Conservation (phyloP, 139 green algal species). For the Coccomyxa sp. region DNA sequence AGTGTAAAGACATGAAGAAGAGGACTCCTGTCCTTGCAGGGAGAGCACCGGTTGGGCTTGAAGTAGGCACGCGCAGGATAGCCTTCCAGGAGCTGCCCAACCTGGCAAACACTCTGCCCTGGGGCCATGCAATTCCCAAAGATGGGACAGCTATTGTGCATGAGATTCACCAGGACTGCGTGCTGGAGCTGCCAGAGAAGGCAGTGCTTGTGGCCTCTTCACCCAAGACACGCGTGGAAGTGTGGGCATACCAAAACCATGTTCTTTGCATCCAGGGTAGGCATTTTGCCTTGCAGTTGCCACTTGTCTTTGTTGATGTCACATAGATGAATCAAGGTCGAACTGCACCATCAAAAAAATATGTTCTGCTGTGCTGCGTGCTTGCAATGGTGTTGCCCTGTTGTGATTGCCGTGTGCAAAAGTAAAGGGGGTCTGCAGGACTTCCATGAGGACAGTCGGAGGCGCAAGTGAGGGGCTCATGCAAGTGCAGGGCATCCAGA, state of each 20-base stretch:
- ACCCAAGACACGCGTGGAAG: conserved; percentile 1
- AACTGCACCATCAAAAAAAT: no score
- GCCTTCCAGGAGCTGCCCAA: background rate
- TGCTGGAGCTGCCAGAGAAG: conserved; percentile 5
- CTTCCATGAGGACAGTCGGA: background rate
- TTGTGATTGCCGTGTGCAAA: background rate
- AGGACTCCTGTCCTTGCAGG: background rate
- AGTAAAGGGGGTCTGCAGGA: background rate
- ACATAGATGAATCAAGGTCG: background rate
- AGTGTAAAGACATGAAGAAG: no score
- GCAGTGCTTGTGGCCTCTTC: conserved; percentile 2
- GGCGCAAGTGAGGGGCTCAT: background rate
- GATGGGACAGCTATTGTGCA: conserved; percentile 8
- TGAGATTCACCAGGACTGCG: conserved; percentile 8
- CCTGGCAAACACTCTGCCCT: background rate
- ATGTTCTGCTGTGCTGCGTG: background rate
- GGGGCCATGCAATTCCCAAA: background rate
- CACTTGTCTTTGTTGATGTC: background rate
- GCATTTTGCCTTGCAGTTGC: background rate
- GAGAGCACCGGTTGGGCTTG: background rate
- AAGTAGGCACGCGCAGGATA: background rate
- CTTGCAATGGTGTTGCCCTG: background rate
- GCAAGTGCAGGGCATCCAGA: background rate
- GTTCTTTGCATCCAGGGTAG: background rate
- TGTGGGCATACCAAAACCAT: background rate